These are phyloP conservation scores for Colletotrichum magnum DNA, from an alignment of 2,329 filamentous ascomycete species.

Conservation along the genomic window DNA sequence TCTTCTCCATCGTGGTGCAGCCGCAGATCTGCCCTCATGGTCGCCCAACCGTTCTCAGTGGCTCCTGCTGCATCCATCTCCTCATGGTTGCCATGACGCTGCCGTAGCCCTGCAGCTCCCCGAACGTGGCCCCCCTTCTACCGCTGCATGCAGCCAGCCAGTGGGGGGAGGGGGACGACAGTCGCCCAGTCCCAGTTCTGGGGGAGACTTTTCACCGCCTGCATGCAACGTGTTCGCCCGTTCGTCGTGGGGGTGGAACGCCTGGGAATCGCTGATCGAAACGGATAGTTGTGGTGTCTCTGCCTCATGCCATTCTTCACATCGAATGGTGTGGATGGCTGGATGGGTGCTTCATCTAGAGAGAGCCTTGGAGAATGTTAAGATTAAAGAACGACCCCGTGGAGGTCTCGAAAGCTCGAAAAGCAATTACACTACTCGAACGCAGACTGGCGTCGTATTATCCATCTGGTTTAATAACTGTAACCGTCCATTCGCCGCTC, in stretches of 20 bases:
- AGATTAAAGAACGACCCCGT: too few relatives aligned
- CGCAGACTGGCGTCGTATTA: constrained; percentile 8
- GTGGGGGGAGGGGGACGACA: background rate
- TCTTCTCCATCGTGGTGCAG: constrained; percentile 19
- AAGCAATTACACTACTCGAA: background rate
- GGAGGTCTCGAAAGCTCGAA: too few relatives aligned
- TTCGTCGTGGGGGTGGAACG: constrained; percentile 2
- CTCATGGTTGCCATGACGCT: constrained; percentile 41
- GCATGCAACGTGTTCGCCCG: constrained; percentile 32
- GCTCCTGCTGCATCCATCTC: constrained; percentile 19
- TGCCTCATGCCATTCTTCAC: too few relatives aligned
- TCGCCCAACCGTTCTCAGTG: constrained; percentile 7
- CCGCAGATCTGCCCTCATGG: constrained; percentile 20
- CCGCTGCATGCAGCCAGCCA: constrained; percentile 34
- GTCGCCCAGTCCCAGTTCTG: constrained; percentile 6
- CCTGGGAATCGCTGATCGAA: background rate
- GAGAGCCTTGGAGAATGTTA: too few relatives aligned
- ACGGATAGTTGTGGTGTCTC: too few relatives aligned
- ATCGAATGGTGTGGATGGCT: too few relatives aligned
- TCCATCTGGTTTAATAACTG: constrained; percentile 1
- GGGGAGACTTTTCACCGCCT: constrained; percentile 27
- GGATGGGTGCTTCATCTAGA: too few relatives aligned
- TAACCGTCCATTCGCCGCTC: constrained; percentile 31
- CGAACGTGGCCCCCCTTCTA: constrained; percentile 19
- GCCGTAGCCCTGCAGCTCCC: constrained; percentile 35